Percentiles rank a stretch among this genome's conserved stretches.
phyloP scores from a whole-genome alignment of 306 rosid genomes.

The Cicer pinnatifidum region DNA sequence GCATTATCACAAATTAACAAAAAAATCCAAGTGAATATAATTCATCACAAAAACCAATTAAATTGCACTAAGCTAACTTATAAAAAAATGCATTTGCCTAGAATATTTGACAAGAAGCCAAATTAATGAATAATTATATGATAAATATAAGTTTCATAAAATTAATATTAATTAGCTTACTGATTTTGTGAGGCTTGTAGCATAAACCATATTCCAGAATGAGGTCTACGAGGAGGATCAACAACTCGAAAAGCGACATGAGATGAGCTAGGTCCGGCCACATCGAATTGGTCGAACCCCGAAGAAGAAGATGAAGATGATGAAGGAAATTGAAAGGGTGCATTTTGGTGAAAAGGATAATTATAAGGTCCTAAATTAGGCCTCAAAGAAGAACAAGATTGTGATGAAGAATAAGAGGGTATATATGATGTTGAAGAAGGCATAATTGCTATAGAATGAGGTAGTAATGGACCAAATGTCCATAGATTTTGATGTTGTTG shows the following conservation, averaged over 20 bases:
- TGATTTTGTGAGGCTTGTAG: constrained; percentile 89
- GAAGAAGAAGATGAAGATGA: constrained; percentile 39
- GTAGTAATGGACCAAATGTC: constrained; percentile 61
- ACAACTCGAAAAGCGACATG: constrained; percentile 63
- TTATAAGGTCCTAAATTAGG: constrained; percentile 50
- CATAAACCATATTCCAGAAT: constrained; percentile 94
- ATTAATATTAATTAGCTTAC: constrained; percentile 55
- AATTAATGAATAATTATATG: not conserved
- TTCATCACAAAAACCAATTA: not conserved
- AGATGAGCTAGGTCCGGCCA: constrained; percentile 65
- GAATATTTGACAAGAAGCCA: not conserved
- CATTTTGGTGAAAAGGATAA: constrained; percentile 39
- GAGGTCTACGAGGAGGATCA: constrained; percentile 87
- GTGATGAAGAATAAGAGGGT: constrained; percentile 48
- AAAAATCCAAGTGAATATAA: not conserved
- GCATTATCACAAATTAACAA: constrained; percentile 53
- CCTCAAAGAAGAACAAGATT: constrained; percentile 55
- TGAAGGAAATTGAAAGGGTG: constrained; percentile 60
- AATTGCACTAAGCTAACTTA: not conserved
- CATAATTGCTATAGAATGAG: constrained; percentile 41
- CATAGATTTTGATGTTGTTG: constrained; percentile 43
- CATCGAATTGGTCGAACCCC: constrained; percentile 43
- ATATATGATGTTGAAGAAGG: constrained; percentile 50
- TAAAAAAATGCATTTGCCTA: too few relatives aligned
- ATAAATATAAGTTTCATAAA: not conserved